A percentile compares a stretch with the other conserved stretches of the same genome.
These are phyloP conservation scores for Kuraishia hungarica DNA, from an alignment of 805 yeast genomes.

Conservation along the genomic window DNA sequence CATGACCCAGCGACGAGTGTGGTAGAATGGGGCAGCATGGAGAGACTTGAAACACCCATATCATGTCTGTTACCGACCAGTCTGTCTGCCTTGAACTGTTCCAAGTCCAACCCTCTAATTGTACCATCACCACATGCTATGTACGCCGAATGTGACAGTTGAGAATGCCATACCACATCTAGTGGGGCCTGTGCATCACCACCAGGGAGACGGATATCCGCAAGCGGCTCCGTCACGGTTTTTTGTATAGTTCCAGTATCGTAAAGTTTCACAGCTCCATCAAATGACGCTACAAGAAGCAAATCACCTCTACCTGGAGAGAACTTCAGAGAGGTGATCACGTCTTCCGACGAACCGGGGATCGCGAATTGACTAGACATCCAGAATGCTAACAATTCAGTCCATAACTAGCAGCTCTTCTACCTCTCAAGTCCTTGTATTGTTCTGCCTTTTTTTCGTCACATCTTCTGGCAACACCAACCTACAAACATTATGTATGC, in stretches of 20 bases:
- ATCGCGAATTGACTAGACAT: not conserved
- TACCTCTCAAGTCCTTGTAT: not conserved
- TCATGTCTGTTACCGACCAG: slow-evolving; percentile 23
- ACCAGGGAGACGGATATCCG: not conserved
- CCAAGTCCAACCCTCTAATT: slow-evolving; percentile 43
- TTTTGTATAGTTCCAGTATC: not conserved
- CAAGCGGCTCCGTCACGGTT: not conserved
- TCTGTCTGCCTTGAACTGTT: slow-evolving; percentile 23
- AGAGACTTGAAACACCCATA: slow-evolving; percentile 30
- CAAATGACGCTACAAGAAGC: not conserved
- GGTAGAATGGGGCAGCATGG: slow-evolving; percentile 17
- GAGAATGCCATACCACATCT: not conserved
- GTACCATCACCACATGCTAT: slow-evolving; percentile 46
- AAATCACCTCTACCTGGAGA: not conserved
- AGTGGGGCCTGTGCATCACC: not conserved
- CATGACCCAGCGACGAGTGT: slow-evolving; percentile 50
- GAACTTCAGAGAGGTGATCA: not conserved
- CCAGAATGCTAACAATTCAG: too few species aligned
- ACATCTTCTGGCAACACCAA: too few species aligned
- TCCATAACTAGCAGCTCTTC: not conserved
- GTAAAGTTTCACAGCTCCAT: slow-evolving; percentile 1
- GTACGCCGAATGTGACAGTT: not conserved
- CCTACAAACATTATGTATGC: not conserved
- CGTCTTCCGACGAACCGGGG: slow-evolving; percentile 1
- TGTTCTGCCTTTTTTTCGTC: too few species aligned